phyloP scores from a whole-genome alignment of 176 grass and related monocot species.

The Ensete ventricosum region DNA sequence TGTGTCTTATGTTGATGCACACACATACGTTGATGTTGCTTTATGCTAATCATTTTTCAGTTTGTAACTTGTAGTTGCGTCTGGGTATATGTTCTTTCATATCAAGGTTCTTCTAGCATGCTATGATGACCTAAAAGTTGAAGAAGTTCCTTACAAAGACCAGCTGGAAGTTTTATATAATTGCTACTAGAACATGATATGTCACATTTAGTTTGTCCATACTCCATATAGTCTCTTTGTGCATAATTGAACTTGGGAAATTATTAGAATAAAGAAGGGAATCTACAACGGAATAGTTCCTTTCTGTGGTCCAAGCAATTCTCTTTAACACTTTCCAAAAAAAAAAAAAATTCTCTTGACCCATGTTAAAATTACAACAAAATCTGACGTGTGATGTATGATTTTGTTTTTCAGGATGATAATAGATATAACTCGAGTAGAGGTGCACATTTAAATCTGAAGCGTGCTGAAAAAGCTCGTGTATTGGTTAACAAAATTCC shows the following conservation, averaged over 20 bases:
- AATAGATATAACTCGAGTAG: constrained; percentile 88
- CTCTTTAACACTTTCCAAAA: neutral
- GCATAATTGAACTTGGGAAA: neutral
- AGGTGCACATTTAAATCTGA: constrained; percentile 95
- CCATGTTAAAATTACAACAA: neutral
- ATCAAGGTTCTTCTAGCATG: neutral
- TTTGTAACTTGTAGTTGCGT: neutral
- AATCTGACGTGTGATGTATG: constrained; percentile 7
- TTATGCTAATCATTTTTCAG: neutral
- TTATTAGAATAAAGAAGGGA: neutral
- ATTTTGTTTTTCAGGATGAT: constrained; percentile 53
- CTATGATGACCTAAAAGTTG: neutral
- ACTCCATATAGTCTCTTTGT: neutral
- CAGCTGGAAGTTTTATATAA: neutral
- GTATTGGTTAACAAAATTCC: constrained; percentile 86
- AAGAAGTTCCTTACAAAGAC: neutral
- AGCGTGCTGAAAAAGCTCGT: constrained; percentile 89
- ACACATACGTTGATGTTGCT: neutral
- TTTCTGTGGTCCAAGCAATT: neutral
- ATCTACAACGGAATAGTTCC: too few relatives aligned
- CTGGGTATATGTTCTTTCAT: neutral
- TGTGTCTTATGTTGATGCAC: too few relatives aligned
- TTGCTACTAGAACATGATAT: neutral
- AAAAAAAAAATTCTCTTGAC: neutral
- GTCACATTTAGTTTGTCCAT: neutral